Evolutionary conservation across 2,329 filamentous ascomycete genomes (phyloP).

Genomic region (Pseudogymnoascus sp.): DNA sequence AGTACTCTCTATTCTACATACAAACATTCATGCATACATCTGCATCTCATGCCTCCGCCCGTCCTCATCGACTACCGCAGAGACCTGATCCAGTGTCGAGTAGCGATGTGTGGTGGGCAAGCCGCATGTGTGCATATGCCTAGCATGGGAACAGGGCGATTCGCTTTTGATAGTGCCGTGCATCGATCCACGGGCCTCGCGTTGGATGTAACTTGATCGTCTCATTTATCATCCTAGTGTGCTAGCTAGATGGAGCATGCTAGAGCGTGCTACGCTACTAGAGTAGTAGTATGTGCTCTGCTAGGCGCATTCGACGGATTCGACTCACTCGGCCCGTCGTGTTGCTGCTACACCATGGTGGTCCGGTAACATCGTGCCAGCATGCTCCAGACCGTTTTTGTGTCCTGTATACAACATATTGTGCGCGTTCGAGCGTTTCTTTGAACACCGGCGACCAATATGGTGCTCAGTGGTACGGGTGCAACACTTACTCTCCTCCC

Average conservation of each 20-base stretch:
- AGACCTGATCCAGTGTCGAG: neutral
- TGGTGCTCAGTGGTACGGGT: neutral
- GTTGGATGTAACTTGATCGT: conserved; percentile 6
- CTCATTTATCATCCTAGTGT: neutral
- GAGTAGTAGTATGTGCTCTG: neutral
- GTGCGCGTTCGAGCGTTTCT: neutral
- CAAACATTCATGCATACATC: neutral
- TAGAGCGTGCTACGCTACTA: neutral
- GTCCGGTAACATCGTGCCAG: neutral
- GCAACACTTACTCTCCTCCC: neutral
- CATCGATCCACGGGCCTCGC: conserved; percentile 1
- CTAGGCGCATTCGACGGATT: neutral
- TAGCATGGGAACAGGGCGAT: neutral
- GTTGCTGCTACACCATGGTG: neutral
- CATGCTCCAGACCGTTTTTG: conserved; percentile 1
- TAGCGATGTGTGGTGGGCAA: neutral
- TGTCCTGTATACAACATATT: neutral
- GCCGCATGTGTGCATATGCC: neutral
- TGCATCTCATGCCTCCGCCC: neutral
- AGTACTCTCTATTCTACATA: neutral
- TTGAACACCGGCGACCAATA: neutral
- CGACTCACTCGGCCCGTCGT: neutral
- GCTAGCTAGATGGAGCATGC: neutral
- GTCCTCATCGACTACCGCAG: neutral
- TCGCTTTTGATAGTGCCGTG: neutral